Percentiles rank a stretch among this genome's conserved stretches.
phyloP scores from a whole-genome alignment of 108 stramenopile species.

The Cyclotella baltica region DNA sequence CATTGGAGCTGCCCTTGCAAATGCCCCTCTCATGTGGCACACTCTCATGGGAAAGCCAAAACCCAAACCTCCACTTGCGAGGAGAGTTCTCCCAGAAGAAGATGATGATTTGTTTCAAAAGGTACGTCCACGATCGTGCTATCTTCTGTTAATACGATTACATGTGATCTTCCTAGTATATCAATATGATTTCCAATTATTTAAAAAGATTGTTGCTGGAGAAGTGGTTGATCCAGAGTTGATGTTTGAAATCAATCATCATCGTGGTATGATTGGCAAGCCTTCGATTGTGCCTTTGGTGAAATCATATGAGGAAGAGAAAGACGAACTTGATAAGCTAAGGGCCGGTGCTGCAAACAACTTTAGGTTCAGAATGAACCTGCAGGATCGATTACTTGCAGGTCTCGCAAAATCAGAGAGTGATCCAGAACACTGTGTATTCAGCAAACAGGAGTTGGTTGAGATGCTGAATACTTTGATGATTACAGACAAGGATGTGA shows the following conservation, averaged over 20 bases:
- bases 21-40: constrained; percentile 51
- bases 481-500: background rate
- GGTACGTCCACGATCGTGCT: too few species aligned
- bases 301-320: constrained; percentile 55
- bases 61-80: constrained; percentile 22
- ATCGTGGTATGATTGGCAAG: constrained; percentile 32
- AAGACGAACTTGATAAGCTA: constrained; percentile 40
- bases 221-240: constrained; percentile 46
- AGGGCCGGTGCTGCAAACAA: constrained; percentile 17
- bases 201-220: constrained; percentile 44
- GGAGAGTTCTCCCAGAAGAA: constrained; percentile 26
- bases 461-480: background rate
- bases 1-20: constrained; percentile 48
- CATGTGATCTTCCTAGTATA: too few species aligned
- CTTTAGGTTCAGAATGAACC: constrained; percentile 26
- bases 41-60: constrained; percentile 36
- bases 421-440: background rate
- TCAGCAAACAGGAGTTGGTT: background rate
- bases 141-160: too few species aligned
- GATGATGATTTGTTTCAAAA: constrained; percentile 54
- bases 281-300: constrained; percentile 39
- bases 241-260: constrained; percentile 29
- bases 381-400: background rate
- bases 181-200: too few species aligned
- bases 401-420: background rate